Percentiles rank a stretch among this genome's conserved stretches.
Conservation (phyloP, 2,329 filamentous ascomycete genomes). For the Malbranchea zuffiana region DNA sequence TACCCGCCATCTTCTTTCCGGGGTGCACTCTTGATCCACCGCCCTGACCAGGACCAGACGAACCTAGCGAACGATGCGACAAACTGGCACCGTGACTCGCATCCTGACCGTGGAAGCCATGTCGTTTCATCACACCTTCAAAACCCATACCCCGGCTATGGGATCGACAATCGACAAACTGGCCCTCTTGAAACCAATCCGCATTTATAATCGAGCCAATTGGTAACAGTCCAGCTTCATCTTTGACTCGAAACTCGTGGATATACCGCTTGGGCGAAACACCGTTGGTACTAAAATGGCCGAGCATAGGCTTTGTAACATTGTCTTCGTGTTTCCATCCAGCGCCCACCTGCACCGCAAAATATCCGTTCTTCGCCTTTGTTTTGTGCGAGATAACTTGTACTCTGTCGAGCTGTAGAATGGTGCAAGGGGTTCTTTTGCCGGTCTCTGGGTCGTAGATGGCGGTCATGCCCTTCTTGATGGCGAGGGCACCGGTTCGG, state of each 20-base stretch:
- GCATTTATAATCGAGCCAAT: conserved; percentile 67
- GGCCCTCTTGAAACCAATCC: conserved; percentile 84
- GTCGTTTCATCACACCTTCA: conserved; percentile 94
- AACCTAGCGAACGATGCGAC: conserved; percentile 87
- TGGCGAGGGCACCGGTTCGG: conserved; percentile 70
- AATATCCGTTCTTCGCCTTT: conserved; percentile 71
- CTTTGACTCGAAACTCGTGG: conserved; percentile 75
- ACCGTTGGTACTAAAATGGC: conserved; percentile 74
- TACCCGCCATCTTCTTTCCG: conserved; percentile 95
- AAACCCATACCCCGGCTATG: conserved; percentile 83
- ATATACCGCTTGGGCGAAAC: conserved; percentile 76
- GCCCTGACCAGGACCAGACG: conserved; percentile 78
- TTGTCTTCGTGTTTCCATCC: conserved; percentile 65
- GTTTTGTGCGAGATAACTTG: conserved; percentile 86
- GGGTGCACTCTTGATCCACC: conserved; percentile 84
- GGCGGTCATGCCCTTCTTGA: conserved; percentile 94
- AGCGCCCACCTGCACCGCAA: conserved; percentile 77
- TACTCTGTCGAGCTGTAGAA: conserved; percentile 85
- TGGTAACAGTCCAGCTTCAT: conserved; percentile 58
- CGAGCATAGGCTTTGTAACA: conserved; percentile 69
- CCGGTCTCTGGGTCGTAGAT: conserved; percentile 68
- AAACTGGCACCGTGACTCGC: conserved; percentile 92
- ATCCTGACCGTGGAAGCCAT: conserved; percentile 79
- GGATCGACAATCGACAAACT: conserved; percentile 76
- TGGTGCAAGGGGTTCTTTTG: conserved; percentile 71